phyloP scores from a whole-genome alignment of 805 yeast genomes.

The Priceomyces haplophilus region DNA sequence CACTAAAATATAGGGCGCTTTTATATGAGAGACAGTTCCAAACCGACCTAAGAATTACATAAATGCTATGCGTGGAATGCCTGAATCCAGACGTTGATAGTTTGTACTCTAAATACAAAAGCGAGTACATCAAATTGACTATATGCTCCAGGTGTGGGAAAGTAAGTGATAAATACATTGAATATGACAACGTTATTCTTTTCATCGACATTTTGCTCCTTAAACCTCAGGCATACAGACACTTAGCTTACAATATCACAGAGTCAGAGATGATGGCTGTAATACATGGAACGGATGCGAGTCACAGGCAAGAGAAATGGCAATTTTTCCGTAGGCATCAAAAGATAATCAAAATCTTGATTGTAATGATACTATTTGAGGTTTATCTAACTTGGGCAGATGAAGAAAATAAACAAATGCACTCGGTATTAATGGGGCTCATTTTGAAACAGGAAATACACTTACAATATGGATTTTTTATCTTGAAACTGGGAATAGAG shows the following conservation, averaged over 20 bases:
- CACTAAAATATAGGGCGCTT: background rate
- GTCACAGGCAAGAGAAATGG: background rate
- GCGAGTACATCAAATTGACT: slow-evolving; percentile 74
- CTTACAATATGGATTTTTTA: slow-evolving; percentile 56
- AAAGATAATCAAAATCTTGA: slow-evolving; percentile 42
- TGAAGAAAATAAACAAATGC: slow-evolving; percentile 59
- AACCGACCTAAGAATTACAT: no score
- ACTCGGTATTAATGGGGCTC: slow-evolving; percentile 20
- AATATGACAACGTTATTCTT: slow-evolving; percentile 78
- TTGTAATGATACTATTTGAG: slow-evolving; percentile 73
- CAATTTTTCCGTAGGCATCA: slow-evolving; percentile 17
- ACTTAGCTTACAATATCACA: slow-evolving; percentile 72
- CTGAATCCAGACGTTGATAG: slow-evolving; percentile 55
- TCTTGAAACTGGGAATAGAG: slow-evolving; percentile 49
- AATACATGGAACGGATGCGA: slow-evolving; percentile 12
- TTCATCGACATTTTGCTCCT: slow-evolving; percentile 80
- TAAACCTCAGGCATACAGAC: slow-evolving; percentile 86
- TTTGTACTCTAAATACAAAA: slow-evolving; percentile 69
- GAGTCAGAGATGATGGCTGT: slow-evolving; percentile 21
- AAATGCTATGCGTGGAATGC: slow-evolving; percentile 90
- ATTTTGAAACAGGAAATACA: slow-evolving; percentile 35
- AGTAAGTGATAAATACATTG: slow-evolving; percentile 88
- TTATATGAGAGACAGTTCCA: background rate
- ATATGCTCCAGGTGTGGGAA: slow-evolving; percentile 69
- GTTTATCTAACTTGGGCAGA: slow-evolving; percentile 91